Evolutionary conservation across 2,329 filamentous ascomycete genomes (phyloP).

Genomic region (Arthrinium phaeospermum): DNA sequence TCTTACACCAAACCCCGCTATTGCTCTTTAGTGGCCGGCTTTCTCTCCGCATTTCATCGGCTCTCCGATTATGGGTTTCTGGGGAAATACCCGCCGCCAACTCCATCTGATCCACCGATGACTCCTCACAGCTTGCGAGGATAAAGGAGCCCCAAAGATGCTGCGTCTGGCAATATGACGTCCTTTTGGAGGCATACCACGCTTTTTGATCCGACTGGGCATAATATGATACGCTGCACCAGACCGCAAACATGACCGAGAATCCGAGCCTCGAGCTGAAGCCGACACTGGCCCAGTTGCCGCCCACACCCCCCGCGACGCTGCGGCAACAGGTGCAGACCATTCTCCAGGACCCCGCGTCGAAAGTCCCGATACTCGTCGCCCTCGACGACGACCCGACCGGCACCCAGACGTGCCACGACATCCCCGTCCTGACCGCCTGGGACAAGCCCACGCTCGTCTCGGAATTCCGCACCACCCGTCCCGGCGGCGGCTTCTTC

Average conservation of each 20-base stretch:
- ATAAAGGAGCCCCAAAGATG: not conserved
- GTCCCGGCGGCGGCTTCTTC: constrained; percentile 56
- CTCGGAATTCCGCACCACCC: constrained; percentile 47
- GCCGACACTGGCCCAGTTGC: constrained; percentile 23
- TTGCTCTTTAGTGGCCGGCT: not conserved
- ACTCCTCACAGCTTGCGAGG: not conserved
- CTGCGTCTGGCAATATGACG: not conserved
- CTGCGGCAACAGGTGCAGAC: constrained; percentile 20
- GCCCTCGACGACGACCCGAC: constrained; percentile 62
- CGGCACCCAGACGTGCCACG: constrained; percentile 66
- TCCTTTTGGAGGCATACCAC: not conserved
- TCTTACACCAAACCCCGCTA: not conserved
- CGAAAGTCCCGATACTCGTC: constrained; percentile 41
- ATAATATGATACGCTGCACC: not conserved
- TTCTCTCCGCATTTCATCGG: not conserved
- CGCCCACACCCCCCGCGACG: constrained; percentile 18
- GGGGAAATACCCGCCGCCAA: not conserved
- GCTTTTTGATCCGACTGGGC: not conserved
- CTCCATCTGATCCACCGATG: not conserved
- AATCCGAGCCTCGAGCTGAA: constrained; percentile 19
- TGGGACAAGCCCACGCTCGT: constrained; percentile 54
- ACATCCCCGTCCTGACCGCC: constrained; percentile 59
- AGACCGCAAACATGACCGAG: not conserved
- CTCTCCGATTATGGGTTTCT: not conserved
- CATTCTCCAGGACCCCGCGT: constrained; percentile 18